A percentile compares a stretch with the other conserved stretches of the same genome.
These are phyloP conservation scores for Mucor circinelloides DNA, from an alignment of 371 early-diverging fungal genomes.

Conservation along the genomic window DNA sequence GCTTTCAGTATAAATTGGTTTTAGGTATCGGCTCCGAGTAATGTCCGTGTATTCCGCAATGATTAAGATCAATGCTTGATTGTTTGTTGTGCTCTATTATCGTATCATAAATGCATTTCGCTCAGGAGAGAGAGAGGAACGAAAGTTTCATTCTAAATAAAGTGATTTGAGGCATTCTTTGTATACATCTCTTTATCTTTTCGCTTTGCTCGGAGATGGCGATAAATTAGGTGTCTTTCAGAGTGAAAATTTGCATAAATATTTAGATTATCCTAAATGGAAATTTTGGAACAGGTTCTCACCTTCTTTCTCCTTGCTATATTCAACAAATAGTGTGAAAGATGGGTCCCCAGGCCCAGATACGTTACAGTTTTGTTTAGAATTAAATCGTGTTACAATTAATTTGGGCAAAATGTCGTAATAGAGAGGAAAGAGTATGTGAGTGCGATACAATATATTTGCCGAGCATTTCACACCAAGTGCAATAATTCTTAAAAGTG, in stretches of 20 bases:
- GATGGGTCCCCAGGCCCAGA: neutral
- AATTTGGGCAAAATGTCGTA: neutral
- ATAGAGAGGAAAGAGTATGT: neutral
- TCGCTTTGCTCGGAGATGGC: neutral
- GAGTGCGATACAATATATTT: neutral
- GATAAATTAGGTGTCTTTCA: neutral
- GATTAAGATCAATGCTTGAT: neutral
- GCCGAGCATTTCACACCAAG: neutral
- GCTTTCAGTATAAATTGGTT: neutral
- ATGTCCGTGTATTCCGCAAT: neutral
- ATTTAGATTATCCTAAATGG: neutral
- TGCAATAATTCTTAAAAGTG: neutral
- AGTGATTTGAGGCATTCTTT: neutral
- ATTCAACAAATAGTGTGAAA: neutral
- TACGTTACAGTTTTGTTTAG: neutral
- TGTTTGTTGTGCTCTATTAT: neutral
- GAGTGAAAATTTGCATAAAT: neutral
- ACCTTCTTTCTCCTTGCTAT: neutral
- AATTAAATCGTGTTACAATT: constrained; percentile 1
- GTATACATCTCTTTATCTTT: neutral
- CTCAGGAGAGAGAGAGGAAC: neutral
- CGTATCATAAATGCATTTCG: neutral
- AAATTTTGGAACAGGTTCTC: neutral
- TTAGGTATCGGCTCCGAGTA: neutral
- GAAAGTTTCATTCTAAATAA: neutral